These are phyloP conservation scores for Chalaropsis ovoidea DNA, from an alignment of 2,329 filamentous ascomycete species.

Conservation along the genomic window DNA sequence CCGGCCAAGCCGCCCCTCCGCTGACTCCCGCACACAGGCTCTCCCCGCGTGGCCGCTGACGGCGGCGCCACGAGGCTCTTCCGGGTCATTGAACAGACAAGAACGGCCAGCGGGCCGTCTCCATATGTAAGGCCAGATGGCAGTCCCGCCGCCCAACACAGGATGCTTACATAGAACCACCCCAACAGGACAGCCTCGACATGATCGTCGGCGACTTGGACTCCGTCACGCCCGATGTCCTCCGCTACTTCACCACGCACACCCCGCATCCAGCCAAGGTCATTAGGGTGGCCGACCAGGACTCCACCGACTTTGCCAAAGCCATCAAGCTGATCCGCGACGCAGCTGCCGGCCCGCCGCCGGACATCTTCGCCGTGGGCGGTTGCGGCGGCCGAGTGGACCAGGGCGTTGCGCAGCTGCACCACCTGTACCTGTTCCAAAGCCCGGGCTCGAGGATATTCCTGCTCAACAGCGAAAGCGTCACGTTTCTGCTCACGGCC, in stretches of 20 bases:
- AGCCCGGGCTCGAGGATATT: conserved; percentile 50
- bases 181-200: conserved; percentile 47
- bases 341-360: conserved; percentile 28
- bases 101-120: conserved; percentile 14
- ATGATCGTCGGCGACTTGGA: conserved; percentile 85
- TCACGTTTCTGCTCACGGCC: conserved; percentile 63
- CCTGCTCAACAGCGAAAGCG: conserved; percentile 67
- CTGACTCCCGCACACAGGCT: conserved; percentile 38
- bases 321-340: conserved; percentile 52
- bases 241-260: conserved; percentile 53
- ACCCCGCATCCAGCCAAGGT: conserved; percentile 43
- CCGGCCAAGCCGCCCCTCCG: neutral
- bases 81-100: conserved; percentile 30
- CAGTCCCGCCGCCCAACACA: neutral
- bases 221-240: conserved; percentile 56
- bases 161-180: neutral
- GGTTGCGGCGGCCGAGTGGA: conserved; percentile 85
- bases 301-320: conserved; percentile 87
- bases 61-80: conserved; percentile 75
- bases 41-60: conserved; percentile 69
- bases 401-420: conserved; percentile 79
- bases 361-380: conserved; percentile 69
- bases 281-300: conserved; percentile 65
- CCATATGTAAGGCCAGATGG: conserved; percentile 13
- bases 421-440: conserved; percentile 66